These are phyloP conservation scores for Lepraria neglecta DNA, from an alignment of 495 filamentous ascomycete genomes.

Conservation along the genomic window DNA sequence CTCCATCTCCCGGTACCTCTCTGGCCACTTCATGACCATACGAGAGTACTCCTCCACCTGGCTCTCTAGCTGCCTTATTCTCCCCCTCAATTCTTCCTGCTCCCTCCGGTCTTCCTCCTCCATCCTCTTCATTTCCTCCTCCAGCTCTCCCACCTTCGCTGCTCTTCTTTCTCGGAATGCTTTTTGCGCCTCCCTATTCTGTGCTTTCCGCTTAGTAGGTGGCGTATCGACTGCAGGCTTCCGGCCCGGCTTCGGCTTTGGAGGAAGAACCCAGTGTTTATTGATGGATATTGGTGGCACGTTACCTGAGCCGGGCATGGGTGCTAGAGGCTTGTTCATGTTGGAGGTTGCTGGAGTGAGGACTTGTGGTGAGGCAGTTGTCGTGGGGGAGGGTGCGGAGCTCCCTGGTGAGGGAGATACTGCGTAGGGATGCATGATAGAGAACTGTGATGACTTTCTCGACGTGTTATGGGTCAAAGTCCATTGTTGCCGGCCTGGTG, in stretches of 20 bases:
- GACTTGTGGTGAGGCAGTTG: constrained; percentile 20
- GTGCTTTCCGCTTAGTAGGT: constrained; percentile 84
- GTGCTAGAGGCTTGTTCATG: constrained; percentile 30
- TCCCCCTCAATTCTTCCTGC: constrained; percentile 38
- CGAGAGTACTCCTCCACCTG: constrained; percentile 31
- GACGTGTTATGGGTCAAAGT: neutral
- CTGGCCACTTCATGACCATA: constrained; percentile 19
- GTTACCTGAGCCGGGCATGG: constrained; percentile 14
- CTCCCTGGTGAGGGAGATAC: neutral
- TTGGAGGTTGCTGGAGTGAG: constrained; percentile 31
- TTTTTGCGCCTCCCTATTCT: constrained; percentile 88
- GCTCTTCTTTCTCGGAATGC: constrained; percentile 85
- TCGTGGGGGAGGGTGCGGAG: neutral
- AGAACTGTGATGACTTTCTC: neutral
- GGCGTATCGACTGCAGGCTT: constrained; percentile 89
- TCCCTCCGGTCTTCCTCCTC: constrained; percentile 47
- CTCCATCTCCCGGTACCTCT: constrained; percentile 20
- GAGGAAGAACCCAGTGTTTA: constrained; percentile 84
- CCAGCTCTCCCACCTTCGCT: constrained; percentile 76
- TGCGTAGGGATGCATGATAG: constrained; percentile 2
- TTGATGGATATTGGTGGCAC: constrained; percentile 48
- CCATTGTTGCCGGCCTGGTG: too few species aligned
- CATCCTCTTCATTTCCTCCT: constrained; percentile 70
- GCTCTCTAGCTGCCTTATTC: constrained; percentile 45
- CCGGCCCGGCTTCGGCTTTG: constrained; percentile 84